Conservation (phyloP, 108 stramenopile species). For the Cyclotella sp. region DNA sequence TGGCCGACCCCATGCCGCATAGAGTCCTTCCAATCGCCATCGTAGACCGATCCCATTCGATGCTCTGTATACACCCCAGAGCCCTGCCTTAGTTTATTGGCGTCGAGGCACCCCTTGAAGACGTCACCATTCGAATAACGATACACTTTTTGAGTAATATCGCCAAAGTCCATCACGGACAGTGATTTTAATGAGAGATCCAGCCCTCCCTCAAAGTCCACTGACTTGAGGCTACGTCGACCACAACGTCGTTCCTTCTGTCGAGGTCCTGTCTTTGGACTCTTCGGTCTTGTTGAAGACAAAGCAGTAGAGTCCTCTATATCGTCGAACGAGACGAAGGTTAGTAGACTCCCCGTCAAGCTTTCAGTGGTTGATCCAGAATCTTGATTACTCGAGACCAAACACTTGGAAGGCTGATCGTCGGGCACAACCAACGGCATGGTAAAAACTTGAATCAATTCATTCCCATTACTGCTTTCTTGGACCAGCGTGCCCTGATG, state of each 20-base stretch:
- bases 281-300: not conserved
- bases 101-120: constrained; percentile 40
- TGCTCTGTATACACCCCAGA: constrained; percentile 41
- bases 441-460: not conserved
- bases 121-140: constrained; percentile 43
- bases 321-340: constrained; percentile 10
- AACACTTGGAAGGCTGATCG: not conserved
- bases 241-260: not conserved
- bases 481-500: constrained; percentile 31
- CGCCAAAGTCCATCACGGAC: constrained; percentile 13
- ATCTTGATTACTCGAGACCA: not conserved
- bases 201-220: constrained; percentile 11
- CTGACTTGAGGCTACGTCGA: constrained; percentile 10
- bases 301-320: constrained; percentile 21
- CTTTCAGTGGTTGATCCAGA: constrained; percentile 2
- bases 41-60: constrained; percentile 35
- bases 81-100: constrained; percentile 30
- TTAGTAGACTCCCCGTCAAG: constrained; percentile 10
- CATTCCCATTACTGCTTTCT: not conserved
- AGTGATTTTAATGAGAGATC: constrained; percentile 23
- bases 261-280: not conserved
- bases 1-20: constrained; percentile 47
- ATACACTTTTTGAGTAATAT: constrained; percentile 20
- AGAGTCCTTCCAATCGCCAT: constrained; percentile 47
- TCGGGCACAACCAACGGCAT: not conserved